Conservation (phyloP, 2,329 filamentous ascomycete genomes). For the Immersiporthe knoxdaviesiana region DNA sequence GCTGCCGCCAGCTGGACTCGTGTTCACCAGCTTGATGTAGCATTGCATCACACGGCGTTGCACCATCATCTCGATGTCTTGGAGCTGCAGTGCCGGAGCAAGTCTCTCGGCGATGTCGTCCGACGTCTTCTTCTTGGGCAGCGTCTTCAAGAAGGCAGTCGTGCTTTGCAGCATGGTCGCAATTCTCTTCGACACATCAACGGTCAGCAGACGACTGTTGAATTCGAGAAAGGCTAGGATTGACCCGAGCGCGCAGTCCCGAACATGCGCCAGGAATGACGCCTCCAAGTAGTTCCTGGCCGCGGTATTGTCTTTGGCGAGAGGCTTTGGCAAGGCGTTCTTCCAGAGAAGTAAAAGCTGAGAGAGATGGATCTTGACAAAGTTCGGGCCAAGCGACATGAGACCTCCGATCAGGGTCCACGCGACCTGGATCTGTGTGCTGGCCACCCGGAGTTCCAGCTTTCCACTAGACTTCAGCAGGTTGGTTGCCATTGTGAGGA, state of each 20-base stretch:
- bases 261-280: slow-evolving; percentile 90
- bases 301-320: slow-evolving; percentile 89
- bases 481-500: slow-evolving; percentile 88
- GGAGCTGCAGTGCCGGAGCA: slow-evolving; percentile 81
- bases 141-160: slow-evolving; percentile 80
- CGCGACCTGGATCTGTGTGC: slow-evolving; percentile 94
- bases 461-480: slow-evolving; percentile 90
- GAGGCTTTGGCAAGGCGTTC: slow-evolving; percentile 90
- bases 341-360: slow-evolving; percentile 95
- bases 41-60: slow-evolving; percentile 91
- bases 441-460: slow-evolving; percentile 86
- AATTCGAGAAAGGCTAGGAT: slow-evolving; percentile 92
- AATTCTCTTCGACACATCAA: slow-evolving; percentile 91
- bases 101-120: slow-evolving; percentile 86
- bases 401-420: slow-evolving; percentile 97
- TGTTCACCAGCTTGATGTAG: slow-evolving; percentile 87
- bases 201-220: slow-evolving; percentile 87
- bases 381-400: slow-evolving; percentile 96
- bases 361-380: slow-evolving; percentile 97
- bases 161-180: slow-evolving; percentile 96
- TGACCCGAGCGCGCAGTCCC: slow-evolving; percentile 90
- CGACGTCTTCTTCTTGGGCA: slow-evolving; percentile 81
- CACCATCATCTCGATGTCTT: slow-evolving; percentile 92
- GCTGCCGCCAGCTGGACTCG: slow-evolving; percentile 81
- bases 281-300: slow-evolving; percentile 84